Evolutionary conservation across 2,329 filamentous ascomycete species (phyloP), one percentile per base, ranked within the genome.

Genomic region (Trichoderma hamatum): DNA sequence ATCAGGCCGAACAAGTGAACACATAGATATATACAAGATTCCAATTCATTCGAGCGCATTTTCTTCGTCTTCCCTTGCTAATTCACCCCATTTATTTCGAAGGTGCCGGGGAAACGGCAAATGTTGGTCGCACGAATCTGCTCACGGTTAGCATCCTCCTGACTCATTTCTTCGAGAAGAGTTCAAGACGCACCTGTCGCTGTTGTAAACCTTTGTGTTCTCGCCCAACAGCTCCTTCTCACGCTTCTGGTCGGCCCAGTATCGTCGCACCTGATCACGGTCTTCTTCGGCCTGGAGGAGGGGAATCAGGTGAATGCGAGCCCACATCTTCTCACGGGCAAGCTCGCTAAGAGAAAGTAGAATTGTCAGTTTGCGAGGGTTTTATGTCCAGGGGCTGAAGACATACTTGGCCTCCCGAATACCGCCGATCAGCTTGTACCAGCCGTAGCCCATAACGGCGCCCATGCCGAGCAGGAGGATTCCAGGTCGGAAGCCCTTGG

Each of bases 271-370:
- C 80, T 95, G 91, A 82, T 99, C 96, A 71, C 96, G 91, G 84
- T 99, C 96, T 81, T 97, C 94, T 80, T 99, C 96, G 68, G 96
- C 96, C 80, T 98, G 95, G 72, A 99, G 89, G 72, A 97, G 84
- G 69, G 96, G 96, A 77, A 95, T 96, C 72, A 99, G 86, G 83
- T 98, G 89, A 82, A 99, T 97, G 78, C 96, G 91, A 71, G 93
- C 89, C 96, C 96, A 99, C 89, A 97, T 96, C 86, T 98, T 99
- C 79, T 99, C 96, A 76, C 96, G 93, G 72, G 90, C 92, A 74
- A 97, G 90, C 82, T 99, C 96, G 78, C 94, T 97, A 76, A 30
- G 0, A 19, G 10, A 26, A 39, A 26, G 54, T 14, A 46, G 19
- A 16, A 5, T 49, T 39, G 66, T 62, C 26, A 67, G 56, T 58